A percentile compares a stretch with the other conserved stretches of the same genome.
Conservation (phyloP, 805 yeast genomes). For the Wickerhamomyces chaumierensis region DNA sequence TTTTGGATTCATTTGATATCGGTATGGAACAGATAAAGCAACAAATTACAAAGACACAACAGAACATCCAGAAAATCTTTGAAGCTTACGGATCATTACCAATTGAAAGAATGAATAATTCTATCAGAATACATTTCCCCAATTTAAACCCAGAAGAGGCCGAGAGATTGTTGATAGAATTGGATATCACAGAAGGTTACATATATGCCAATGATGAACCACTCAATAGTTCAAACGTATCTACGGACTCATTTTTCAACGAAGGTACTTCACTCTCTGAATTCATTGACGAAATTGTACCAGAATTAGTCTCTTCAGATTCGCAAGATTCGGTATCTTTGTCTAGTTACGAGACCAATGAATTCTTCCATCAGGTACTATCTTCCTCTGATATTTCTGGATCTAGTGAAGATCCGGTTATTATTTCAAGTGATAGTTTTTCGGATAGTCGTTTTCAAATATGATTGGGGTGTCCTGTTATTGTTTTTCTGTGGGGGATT, state of each 20-base stretch:
- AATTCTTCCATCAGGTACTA: constrained; percentile 7
- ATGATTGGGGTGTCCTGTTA: not conserved
- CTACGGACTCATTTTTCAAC: constrained; percentile 1
- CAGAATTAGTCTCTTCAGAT: constrained; percentile 12
- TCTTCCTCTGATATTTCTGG: constrained; percentile 5
- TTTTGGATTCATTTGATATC: constrained; percentile 26
- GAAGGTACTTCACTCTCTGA: constrained; percentile 4
- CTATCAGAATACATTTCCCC: constrained; percentile 56
- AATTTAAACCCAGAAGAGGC: constrained; percentile 52
- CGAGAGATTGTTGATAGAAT: constrained; percentile 43
- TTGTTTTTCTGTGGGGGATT: too few relatives aligned
- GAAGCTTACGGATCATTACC: constrained; percentile 57
- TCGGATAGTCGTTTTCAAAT: not conserved
- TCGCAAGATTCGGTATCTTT: constrained; percentile 3
- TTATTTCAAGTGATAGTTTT: not conserved
- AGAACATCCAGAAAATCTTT: constrained; percentile 32
- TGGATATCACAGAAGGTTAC: constrained; percentile 46
- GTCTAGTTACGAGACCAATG: constrained; percentile 2
- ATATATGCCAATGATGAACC: constrained; percentile 28
- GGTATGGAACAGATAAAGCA: constrained; percentile 27
- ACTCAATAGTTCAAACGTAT: not conserved
- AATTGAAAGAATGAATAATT: constrained; percentile 31
- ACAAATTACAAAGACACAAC: constrained; percentile 30
- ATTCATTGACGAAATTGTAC: constrained; percentile 9
- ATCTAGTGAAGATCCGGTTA: not conserved